Evolutionary conservation across 2,329 filamentous ascomycete species (phyloP).

Genomic region (Biscogniauxia mediterranea): DNA sequence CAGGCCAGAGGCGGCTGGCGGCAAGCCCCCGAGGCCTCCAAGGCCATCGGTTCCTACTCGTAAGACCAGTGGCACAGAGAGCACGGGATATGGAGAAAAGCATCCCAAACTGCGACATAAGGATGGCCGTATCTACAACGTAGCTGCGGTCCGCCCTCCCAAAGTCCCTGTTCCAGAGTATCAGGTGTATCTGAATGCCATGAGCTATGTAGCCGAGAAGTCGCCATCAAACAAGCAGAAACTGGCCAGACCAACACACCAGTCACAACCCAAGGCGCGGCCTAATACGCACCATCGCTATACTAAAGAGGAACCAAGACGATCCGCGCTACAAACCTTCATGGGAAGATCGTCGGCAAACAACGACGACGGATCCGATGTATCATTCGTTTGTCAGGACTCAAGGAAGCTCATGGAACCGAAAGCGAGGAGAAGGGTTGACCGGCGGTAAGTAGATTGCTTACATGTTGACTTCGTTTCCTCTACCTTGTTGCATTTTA

Average conservation of each 20-base stretch:
- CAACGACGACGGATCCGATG: slow-evolving; percentile 10
- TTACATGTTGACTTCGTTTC: not conserved
- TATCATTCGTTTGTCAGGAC: slow-evolving; percentile 17
- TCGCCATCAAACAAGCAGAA: not conserved
- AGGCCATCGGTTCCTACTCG: not conserved
- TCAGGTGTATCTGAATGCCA: slow-evolving; percentile 19
- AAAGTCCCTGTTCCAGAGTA: slow-evolving; percentile 16
- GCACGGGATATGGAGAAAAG: not conserved
- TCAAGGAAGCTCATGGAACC: slow-evolving; percentile 5
- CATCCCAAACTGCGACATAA: slow-evolving; percentile 12
- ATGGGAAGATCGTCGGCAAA: not conserved
- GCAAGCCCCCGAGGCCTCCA: not conserved
- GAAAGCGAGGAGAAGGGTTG: not conserved
- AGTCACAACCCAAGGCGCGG: not conserved
- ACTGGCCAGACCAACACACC: not conserved
- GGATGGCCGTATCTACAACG: slow-evolving; percentile 5
- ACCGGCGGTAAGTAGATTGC: not conserved
- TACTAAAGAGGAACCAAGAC: slow-evolving; percentile 1
- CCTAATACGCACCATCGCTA: slow-evolving; percentile 1
- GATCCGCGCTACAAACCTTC: not conserved
- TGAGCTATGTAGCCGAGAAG: slow-evolving; percentile 6
- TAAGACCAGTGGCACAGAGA: not conserved
- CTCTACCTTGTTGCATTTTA: not conserved
- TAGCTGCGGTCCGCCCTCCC: not conserved
- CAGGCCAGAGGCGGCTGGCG: not conserved